These are phyloP conservation scores for Dryas drummondii DNA, from an alignment of 306 rosid genomes.

Conservation along the genomic window DNA sequence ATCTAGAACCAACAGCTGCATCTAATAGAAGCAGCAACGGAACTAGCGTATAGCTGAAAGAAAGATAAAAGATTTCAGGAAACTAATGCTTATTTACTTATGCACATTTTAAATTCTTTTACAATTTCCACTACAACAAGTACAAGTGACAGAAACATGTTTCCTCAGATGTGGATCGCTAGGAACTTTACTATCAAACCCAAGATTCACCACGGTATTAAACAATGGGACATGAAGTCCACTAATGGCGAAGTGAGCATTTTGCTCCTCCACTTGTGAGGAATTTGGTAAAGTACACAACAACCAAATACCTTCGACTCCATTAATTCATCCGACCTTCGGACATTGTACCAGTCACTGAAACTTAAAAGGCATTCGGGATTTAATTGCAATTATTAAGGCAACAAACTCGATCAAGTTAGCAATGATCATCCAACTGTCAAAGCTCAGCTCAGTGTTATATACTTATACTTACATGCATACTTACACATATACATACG, in stretches of 20 bases:
- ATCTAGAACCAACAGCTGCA: slow-evolving; percentile 70
- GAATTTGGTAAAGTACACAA: background rate
- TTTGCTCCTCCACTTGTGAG: background rate
- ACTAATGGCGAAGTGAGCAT: background rate
- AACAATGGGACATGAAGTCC: background rate
- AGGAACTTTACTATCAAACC: background rate
- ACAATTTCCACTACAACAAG: background rate
- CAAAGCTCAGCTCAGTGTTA: background rate
- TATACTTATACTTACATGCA: background rate
- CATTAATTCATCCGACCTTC: background rate
- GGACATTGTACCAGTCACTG: background rate
- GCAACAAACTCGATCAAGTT: background rate
- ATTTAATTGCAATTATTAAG: background rate
- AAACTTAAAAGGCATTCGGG: background rate
- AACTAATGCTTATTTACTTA: background rate
- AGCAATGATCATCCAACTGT: background rate
- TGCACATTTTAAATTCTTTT: background rate
- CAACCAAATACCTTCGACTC: background rate
- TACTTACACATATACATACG: background rate
- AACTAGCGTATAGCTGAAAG: slow-evolving; percentile 70
- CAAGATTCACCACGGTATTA: background rate
- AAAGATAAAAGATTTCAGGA: slow-evolving; percentile 5
- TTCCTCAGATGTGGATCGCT: background rate
- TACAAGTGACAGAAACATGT: background rate
- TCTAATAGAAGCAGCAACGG: slow-evolving; percentile 83